Evolutionary conservation across 805 yeast genomes (phyloP).

Genomic region (Candida tammaniensis): DNA sequence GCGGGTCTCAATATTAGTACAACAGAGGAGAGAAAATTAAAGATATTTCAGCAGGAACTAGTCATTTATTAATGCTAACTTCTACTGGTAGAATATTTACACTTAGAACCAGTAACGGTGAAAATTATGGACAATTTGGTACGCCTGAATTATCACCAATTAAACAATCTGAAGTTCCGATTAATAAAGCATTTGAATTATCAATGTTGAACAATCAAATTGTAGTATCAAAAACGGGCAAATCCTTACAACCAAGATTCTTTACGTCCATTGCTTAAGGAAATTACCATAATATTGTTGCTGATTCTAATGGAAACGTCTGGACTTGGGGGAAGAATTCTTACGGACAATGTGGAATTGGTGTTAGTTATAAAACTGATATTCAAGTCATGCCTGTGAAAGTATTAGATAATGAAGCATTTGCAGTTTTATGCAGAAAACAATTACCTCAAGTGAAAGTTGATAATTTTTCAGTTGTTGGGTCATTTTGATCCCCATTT

Average conservation of each 20-base stretch:
- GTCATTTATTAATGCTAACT: slow-evolving; percentile 67
- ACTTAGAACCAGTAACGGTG: slow-evolving; percentile 51
- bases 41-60: slow-evolving; percentile 57
- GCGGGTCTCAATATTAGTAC: too few relatives aligned
- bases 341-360: slow-evolving; percentile 80
- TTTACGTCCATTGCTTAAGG: slow-evolving; percentile 72
- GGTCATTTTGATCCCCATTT: too few relatives aligned
- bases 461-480: slow-evolving; percentile 26
- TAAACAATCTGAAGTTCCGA: background rate
- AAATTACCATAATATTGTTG: slow-evolving; percentile 63
- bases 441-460: slow-evolving; percentile 39
- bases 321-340: slow-evolving; percentile 86
- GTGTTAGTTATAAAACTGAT: slow-evolving; percentile 64
- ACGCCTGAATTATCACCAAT: slow-evolving; percentile 13
- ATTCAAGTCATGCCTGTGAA: slow-evolving; percentile 62
- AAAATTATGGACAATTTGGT: slow-evolving; percentile 9
- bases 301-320: slow-evolving; percentile 65
- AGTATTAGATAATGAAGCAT: slow-evolving; percentile 17
- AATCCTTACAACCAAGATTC: slow-evolving; percentile 34
- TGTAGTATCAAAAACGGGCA: slow-evolving; percentile 18
- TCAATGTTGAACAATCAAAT: slow-evolving; percentile 52
- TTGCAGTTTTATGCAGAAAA: slow-evolving; percentile 14
- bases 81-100: slow-evolving; percentile 60
- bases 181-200: slow-evolving; percentile 44
- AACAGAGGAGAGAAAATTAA: slow-evolving; percentile 32